Percentiles rank a stretch among this genome's conserved stretches.
Conservation (phyloP, 2,329 filamentous ascomycete genomes). For the Blastomyces silverae region DNA sequence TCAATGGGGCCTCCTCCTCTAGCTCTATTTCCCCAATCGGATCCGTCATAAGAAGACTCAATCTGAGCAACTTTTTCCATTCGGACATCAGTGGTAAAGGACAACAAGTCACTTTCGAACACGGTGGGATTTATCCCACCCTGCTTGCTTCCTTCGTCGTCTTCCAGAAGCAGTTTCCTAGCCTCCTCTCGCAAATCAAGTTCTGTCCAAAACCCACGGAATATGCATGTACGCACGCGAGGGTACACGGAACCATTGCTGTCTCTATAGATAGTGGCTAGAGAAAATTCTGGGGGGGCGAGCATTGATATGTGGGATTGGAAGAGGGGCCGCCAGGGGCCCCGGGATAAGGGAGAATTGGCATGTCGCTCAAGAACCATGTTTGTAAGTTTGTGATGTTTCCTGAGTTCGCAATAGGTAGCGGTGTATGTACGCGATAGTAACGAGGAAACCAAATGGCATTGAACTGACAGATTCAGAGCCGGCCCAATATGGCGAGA, state of each 20-base stretch:
- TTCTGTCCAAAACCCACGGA: slow-evolving; percentile 73
- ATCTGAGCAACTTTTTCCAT: slow-evolving; percentile 79
- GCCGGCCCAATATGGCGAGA: background rate
- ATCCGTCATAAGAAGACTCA: slow-evolving; percentile 46
- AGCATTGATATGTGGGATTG: slow-evolving; percentile 12
- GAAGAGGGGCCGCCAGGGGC: slow-evolving; percentile 7
- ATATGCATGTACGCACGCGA: slow-evolving; percentile 71
- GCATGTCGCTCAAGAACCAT: background rate
- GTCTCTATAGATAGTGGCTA: slow-evolving; percentile 18
- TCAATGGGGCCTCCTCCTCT: slow-evolving; percentile 68
- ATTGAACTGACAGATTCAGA: background rate
- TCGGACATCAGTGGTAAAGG: slow-evolving; percentile 79
- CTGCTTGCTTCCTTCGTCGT: slow-evolving; percentile 18
- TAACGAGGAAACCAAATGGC: background rate
- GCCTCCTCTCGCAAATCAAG: slow-evolving; percentile 58
- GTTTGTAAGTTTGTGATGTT: background rate
- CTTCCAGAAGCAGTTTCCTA: slow-evolving; percentile 60
- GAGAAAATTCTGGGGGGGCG: slow-evolving; percentile 14
- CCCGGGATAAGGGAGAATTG: background rate
- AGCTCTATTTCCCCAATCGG: slow-evolving; percentile 45
- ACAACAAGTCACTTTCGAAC: slow-evolving; percentile 70
- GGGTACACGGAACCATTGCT: slow-evolving; percentile 27
- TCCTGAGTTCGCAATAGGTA: background rate
- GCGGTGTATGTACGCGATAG: background rate
- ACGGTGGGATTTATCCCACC: slow-evolving; percentile 53